These are phyloP conservation scores for Coniochaeta prunicola DNA, from an alignment of 2,329 filamentous ascomycete species.

Conservation along the genomic window DNA sequence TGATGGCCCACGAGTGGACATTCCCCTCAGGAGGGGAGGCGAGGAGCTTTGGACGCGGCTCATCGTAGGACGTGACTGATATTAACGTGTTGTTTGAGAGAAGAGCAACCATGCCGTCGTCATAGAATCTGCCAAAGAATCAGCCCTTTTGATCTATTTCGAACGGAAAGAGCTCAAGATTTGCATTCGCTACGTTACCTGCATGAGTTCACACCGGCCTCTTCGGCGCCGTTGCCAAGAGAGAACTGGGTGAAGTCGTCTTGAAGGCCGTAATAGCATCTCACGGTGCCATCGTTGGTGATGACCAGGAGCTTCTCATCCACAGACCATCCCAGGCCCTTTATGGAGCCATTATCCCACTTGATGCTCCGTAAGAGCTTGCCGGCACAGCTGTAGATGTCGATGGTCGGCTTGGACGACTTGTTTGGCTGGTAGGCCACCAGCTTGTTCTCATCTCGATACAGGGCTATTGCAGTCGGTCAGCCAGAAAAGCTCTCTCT, in stretches of 20 bases:
- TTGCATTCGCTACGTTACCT: too few relatives aligned
- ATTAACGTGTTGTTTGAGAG: slow-evolving; percentile 83
- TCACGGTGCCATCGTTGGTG: slow-evolving; percentile 80
- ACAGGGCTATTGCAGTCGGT: slow-evolving; percentile 55
- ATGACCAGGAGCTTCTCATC: slow-evolving; percentile 88
- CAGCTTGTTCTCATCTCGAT: slow-evolving; percentile 81
- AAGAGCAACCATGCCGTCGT: slow-evolving; percentile 84
- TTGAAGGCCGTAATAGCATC: slow-evolving; percentile 86
- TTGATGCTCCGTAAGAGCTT: slow-evolving; percentile 78
- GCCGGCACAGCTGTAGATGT: slow-evolving; percentile 89
- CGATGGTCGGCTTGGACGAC: slow-evolving; percentile 74
- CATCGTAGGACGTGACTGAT: slow-evolving; percentile 80
- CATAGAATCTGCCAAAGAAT: slow-evolving; percentile 64
- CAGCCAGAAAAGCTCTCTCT: too few relatives aligned
- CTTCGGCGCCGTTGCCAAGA: slow-evolving; percentile 81
- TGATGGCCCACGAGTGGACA: slow-evolving; percentile 82
- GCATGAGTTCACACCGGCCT: slow-evolving; percentile 80
- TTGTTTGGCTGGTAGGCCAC: slow-evolving; percentile 68
- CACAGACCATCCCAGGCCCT: slow-evolving; percentile 91
- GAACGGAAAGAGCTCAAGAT: slow-evolving; percentile 18
- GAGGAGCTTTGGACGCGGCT: slow-evolving; percentile 80
- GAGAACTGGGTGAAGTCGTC: slow-evolving; percentile 94
- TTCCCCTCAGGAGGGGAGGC: slow-evolving; percentile 69
- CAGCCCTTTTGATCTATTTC: slow-evolving; percentile 19
- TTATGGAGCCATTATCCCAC: slow-evolving; percentile 87